A percentile compares a stretch with the other conserved stretches of the same genome.
Evolutionary conservation across 2,329 filamentous ascomycete genomes (phyloP).

Genomic region (Aspergillus felis): DNA sequence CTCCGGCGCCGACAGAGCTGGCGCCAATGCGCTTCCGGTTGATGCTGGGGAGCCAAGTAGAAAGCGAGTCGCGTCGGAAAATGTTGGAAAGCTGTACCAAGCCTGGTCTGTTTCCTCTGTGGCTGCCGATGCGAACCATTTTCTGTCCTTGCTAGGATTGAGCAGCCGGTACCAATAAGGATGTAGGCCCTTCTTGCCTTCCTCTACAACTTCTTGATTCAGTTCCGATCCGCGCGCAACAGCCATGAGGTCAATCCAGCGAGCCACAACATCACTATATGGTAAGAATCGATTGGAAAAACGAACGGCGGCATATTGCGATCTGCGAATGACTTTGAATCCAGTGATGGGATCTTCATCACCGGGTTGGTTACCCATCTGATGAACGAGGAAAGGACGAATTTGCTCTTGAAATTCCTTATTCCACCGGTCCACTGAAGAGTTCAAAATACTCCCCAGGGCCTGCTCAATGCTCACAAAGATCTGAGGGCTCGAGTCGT

Average conservation of each 20-base stretch:
- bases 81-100: constrained; percentile 39
- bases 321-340: constrained; percentile 60
- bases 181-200: constrained; percentile 83
- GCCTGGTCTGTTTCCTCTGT: constrained; percentile 50
- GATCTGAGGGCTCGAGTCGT: constrained; percentile 67
- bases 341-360: constrained; percentile 37
- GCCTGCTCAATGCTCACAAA: constrained; percentile 87
- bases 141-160: constrained; percentile 48
- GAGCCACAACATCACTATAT: constrained; percentile 71
- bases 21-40: constrained; percentile 26
- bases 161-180: constrained; percentile 67
- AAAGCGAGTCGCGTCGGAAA: constrained; percentile 32
- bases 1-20: constrained; percentile 29
- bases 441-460: constrained; percentile 70
- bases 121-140: constrained; percentile 44
- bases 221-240: constrained; percentile 61
- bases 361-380: constrained; percentile 55
- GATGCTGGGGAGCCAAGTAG: constrained; percentile 25
- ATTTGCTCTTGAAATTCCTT: constrained; percentile 41
- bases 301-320: constrained; percentile 76
- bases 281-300: constrained; percentile 86
- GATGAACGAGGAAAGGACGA: constrained; percentile 60
- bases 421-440: constrained; percentile 48
- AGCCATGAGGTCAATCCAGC: constrained; percentile 87
- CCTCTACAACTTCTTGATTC: constrained; percentile 79